phyloP scores from a whole-genome alignment of 768 basidiomycete species.

The Pleurotus salmoneostramineus region DNA sequence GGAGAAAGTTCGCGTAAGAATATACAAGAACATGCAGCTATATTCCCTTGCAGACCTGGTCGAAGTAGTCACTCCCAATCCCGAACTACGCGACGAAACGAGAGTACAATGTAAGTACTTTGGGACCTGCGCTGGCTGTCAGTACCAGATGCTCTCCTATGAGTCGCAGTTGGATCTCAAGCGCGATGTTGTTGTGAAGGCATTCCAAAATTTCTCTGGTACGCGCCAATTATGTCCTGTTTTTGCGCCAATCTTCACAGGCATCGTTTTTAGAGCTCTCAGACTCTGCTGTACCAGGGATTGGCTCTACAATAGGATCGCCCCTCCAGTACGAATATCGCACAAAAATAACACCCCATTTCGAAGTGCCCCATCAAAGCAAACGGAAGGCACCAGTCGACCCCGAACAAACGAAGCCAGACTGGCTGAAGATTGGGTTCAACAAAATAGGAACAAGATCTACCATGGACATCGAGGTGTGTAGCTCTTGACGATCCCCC shows the following conservation, averaged over 20 bases:
- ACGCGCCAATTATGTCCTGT: slow-evolving; percentile 9
- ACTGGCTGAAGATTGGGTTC: slow-evolving; percentile 87
- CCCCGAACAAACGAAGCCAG: slow-evolving; percentile 33
- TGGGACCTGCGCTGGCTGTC: slow-evolving; percentile 87
- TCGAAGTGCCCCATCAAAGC: slow-evolving; percentile 64
- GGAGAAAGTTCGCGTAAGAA: slow-evolving; percentile 68
- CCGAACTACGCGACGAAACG: slow-evolving; percentile 57
- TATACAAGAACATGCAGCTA: slow-evolving; percentile 68
- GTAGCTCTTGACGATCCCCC: background rate
- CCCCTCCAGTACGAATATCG: slow-evolving; percentile 90
- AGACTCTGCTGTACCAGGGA: slow-evolving; percentile 51
- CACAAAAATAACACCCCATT: slow-evolving; percentile 97
- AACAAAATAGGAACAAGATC: slow-evolving; percentile 70
- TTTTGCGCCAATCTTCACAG: slow-evolving; percentile 1
- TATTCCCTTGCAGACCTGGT: slow-evolving; percentile 78
- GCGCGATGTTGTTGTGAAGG: slow-evolving; percentile 78
- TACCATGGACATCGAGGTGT: slow-evolving; percentile 89
- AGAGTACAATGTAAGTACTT: slow-evolving; percentile 83
- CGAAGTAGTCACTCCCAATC: slow-evolving; percentile 59
- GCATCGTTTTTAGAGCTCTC: slow-evolving; percentile 43
- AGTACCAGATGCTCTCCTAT: slow-evolving; percentile 93
- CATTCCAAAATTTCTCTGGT: slow-evolving; percentile 77
- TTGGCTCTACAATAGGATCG: slow-evolving; percentile 76
- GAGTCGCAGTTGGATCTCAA: slow-evolving; percentile 84
- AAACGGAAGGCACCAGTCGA: slow-evolving; percentile 13